Base-by-base conservation (phyloP, 495 filamentous ascomycete species). In the Parachaetomium inaequale region DNA sequence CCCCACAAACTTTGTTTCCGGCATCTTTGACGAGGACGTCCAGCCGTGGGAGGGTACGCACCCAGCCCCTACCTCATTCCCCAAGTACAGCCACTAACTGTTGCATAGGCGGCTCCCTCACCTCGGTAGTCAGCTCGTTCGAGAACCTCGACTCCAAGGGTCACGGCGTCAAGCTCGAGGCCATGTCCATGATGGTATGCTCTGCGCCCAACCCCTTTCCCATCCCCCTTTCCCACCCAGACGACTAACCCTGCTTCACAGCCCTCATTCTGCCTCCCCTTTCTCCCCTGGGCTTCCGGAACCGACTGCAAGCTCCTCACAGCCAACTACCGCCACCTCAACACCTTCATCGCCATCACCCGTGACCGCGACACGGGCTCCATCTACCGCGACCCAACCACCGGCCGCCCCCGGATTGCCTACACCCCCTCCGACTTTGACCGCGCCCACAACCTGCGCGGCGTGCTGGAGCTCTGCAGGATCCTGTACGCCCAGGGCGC, bases 121-220 rank as follows among this genome's bases (percentile, higher is more conserved):
- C 93, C 0, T 81, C 84, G 5, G 84, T 93, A 2, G 85, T 88
- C 63, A 85, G 82, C 38, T 85, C 88, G 49, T 91, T 92, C 60
- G 90, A 96, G 64, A 87, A 96, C 64, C 82, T 92, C 0, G 92
- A 96, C 70, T 83, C 83, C 29, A 76, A 88, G 23, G 90, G 91
- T 31, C 91, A 98, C 65, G 93, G 93, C n/a, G 80, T 78, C 55
- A 95, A 93, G 74, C 74, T 96, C 17, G 88, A 94, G 73, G 77
- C 83, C 23, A 80, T 79, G n/a, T 77, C 79, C 32, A 92, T 91
- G 89, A 46, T 79, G 55, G 77, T 78, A 63, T 52, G 25, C 12
- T n/a, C 25, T n/a, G n/a, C n/a, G n/a, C n/a, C n/a, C n/a, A n/a
- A n/a, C 55, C 57, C 34, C 36, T 32, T 8, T n/a, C 26, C 17